phyloP scores from a whole-genome alignment of 768 basidiomycete genomes.

The Leccinum variicolor region DNA sequence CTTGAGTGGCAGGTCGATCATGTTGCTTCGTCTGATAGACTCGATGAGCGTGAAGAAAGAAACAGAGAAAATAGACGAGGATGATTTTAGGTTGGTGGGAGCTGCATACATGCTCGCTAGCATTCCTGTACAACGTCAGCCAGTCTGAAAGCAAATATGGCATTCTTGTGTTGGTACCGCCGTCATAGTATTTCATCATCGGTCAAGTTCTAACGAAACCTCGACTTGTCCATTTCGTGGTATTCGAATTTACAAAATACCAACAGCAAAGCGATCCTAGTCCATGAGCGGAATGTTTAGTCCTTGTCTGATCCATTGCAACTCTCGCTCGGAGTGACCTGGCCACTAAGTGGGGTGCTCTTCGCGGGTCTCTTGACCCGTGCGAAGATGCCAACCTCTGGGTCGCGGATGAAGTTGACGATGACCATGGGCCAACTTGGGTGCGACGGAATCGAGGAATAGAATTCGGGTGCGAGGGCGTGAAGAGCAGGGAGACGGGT shows the following conservation, averaged over 20 bases:
- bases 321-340: conserved; percentile 12
- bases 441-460: conserved; percentile 84
- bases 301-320: conserved; percentile 13
- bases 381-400: conserved; percentile 84
- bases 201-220: not conserved
- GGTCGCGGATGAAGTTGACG: conserved; percentile 89
- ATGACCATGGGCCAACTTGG: conserved; percentile 95
- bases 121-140: conserved; percentile 4
- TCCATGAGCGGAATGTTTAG: conserved; percentile 9
- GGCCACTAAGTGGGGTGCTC: conserved; percentile 20
- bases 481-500: conserved; percentile 84
- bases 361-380: conserved; percentile 73
- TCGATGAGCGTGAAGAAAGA: conserved; percentile 21
- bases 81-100: conserved; percentile 4
- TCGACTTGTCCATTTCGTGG: conserved; percentile 2
- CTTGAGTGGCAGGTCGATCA: conserved; percentile 17
- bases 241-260: conserved; percentile 14
- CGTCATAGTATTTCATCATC: not conserved
- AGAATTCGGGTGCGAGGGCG: conserved; percentile 86
- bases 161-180: not conserved
- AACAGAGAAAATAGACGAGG: conserved; percentile 11
- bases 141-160: conserved; percentile 16
- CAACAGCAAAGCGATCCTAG: conserved; percentile 10
- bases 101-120: conserved; percentile 16
- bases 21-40: conserved; percentile 17